phyloP scores from a whole-genome alignment of 352 stramenopile genomes.

The Aphanomyces astaci region DNA sequence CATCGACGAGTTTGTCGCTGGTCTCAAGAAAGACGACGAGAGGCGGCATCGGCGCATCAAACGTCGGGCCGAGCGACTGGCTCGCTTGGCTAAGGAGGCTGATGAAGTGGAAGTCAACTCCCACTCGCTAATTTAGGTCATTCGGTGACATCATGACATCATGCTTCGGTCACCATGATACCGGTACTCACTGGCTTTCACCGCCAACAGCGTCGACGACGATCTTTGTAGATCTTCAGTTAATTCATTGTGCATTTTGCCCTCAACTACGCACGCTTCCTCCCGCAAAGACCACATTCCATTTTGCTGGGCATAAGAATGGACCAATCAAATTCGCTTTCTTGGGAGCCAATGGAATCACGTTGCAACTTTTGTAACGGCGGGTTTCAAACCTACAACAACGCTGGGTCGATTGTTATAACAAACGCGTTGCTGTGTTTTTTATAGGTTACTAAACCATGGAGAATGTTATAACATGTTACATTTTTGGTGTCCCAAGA shows the following conservation, averaged over 20 bases:
- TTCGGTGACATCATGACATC: too few species aligned
- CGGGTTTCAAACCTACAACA: not conserved
- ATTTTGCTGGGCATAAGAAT: too few species aligned
- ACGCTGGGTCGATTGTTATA: not conserved
- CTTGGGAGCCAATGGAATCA: not conserved
- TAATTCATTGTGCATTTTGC: not conserved
- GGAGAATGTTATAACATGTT: conserved; percentile 17
- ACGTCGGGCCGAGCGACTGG: conserved; percentile 5
- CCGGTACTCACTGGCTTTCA: too few species aligned
- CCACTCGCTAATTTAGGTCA: conserved; percentile 24
- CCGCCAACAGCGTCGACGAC: too few species aligned
- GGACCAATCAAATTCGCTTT: not conserved
- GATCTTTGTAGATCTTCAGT: too few species aligned
- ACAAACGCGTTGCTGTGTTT: not conserved
- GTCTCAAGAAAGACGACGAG: conserved; percentile 25
- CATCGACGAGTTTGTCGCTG: conserved; percentile 41
- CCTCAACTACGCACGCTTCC: too few species aligned
- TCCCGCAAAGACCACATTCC: too few species aligned
- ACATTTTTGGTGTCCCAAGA: not conserved
- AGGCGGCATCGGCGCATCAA: not conserved
- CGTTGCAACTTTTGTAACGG: not conserved
- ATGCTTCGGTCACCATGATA: too few species aligned
- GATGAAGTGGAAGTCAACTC: not conserved
- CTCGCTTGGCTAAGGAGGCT: not conserved
- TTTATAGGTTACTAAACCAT: too few species aligned